phyloP scores from a whole-genome alignment of 805 yeast species.

The Pichia deserticola region DNA sequence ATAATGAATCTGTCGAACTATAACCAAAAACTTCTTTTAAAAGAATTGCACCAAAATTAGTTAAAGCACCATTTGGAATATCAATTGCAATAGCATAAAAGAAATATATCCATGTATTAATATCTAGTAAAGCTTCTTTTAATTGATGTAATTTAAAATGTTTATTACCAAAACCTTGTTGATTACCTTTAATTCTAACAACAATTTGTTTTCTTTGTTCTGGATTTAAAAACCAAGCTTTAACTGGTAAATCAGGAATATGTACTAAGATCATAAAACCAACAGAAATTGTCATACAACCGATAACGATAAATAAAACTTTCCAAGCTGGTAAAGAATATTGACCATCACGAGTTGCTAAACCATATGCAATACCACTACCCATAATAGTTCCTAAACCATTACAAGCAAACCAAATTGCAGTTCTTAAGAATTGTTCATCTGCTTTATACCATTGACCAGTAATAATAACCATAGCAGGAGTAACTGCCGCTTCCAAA shows the following conservation, averaged over 20 bases:
- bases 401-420: conserved; percentile 26
- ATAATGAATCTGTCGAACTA: no score
- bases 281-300: conserved; percentile 26
- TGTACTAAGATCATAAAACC: conserved; percentile 25
- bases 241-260: conserved; percentile 29
- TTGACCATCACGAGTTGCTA: conserved; percentile 22
- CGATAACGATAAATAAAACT: conserved; percentile 28
- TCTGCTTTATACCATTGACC: conserved; percentile 27
- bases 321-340: conserved; percentile 25
- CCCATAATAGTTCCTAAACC: conserved; percentile 27
- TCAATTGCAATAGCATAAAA: conserved; percentile 15
- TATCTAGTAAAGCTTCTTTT: conserved; percentile 21
- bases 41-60: conserved; percentile 39
- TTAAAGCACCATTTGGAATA: conserved; percentile 33
- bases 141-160: conserved; percentile 25
- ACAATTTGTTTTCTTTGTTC: conserved; percentile 31
- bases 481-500: conserved; percentile 29
- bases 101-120: conserved; percentile 39
- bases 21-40: conserved; percentile 27
- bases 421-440: conserved; percentile 27
- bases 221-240: conserved; percentile 30
- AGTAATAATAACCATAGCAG: conserved; percentile 30
- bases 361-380: conserved; percentile 28
- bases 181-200: conserved; percentile 27
- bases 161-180: conserved; percentile 29